These are phyloP conservation scores for Schizosaccharomyces versatilis DNA, from an alignment of 1,139 yeast genomes.

Conservation along the genomic window DNA sequence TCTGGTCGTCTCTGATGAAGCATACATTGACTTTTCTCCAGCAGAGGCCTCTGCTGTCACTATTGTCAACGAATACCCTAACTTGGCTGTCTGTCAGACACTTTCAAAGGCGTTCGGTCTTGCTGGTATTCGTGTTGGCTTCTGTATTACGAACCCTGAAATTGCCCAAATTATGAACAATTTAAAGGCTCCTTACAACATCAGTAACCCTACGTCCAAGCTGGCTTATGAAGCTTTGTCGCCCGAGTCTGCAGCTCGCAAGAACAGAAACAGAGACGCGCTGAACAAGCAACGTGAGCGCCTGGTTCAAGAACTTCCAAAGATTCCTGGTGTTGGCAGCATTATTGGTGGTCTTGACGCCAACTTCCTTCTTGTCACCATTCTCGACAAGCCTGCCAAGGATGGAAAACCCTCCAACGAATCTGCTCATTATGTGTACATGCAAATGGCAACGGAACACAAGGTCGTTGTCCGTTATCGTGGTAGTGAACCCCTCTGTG, in stretches of 20 bases:
- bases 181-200: conserved; percentile 89
- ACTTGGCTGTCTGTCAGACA: conserved; percentile 74
- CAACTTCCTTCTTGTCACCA: conserved; percentile 56
- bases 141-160: conserved; percentile 41
- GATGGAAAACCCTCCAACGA: conserved; percentile 41
- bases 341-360: conserved; percentile 77
- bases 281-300: conserved; percentile 35
- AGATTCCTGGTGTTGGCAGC: conserved; percentile 41
- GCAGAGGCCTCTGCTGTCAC: conserved; percentile 47
- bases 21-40: conserved; percentile 70
- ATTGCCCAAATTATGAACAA: conserved; percentile 53
- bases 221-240: conserved; percentile 56
- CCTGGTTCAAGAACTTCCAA: conserved; percentile 28
- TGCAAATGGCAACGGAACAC: conserved; percentile 42
- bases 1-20: conserved; percentile 74
- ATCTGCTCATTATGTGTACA: conserved; percentile 47
- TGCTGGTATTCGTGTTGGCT: conserved; percentile 75
- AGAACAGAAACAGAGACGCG: conserved; percentile 32
- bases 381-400: conserved; percentile 29
- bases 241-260: conserved; percentile 31
- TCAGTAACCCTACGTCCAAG: conserved; percentile 58
- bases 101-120: conserved; percentile 85
- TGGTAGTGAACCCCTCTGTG: conserved; percentile 74
- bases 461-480: conserved; percentile 75
- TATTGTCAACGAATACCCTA: conserved; percentile 58